phyloP scores from a whole-genome alignment of 345 rosid genomes.

The Nasturtium officinale region DNA sequence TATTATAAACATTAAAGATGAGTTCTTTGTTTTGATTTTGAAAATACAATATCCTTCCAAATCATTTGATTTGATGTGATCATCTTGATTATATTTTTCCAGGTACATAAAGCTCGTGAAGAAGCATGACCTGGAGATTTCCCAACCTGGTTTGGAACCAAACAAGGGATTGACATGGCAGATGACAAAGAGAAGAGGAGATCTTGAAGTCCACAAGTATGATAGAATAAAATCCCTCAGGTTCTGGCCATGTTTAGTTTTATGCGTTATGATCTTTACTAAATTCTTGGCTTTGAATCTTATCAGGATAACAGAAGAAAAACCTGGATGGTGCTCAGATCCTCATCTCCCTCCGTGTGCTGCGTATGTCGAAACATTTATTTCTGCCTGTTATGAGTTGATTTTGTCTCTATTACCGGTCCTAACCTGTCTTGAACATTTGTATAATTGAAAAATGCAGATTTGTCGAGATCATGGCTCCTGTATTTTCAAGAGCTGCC shows the following conservation, averaged over 20 bases:
- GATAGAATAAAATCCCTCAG: constrained; percentile 13
- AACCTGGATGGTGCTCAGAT: constrained; percentile 85
- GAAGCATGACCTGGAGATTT: constrained; percentile 94
- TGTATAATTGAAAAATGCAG: constrained; percentile 45
- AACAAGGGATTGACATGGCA: constrained; percentile 86
- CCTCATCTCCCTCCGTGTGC: constrained; percentile 98
- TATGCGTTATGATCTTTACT: constrained; percentile 19
- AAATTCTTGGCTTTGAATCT: constrained; percentile 20
- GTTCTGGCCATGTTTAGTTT: constrained; percentile 1
- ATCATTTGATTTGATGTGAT: constrained; percentile 16
- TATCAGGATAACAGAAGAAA: constrained; percentile 75
- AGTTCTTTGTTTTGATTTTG: constrained; percentile 7
- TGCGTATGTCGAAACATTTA: constrained; percentile 59
- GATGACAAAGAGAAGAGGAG: constrained; percentile 90
- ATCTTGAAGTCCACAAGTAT: constrained; percentile 93
- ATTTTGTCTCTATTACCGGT: background rate
- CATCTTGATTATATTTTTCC: constrained; percentile 17
- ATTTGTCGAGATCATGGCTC: constrained; percentile 99
- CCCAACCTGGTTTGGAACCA: constrained; percentile 98
- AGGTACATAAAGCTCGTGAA: constrained; percentile 83
- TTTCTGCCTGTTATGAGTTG: constrained; percentile 10
- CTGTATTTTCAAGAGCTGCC: constrained; percentile 88
- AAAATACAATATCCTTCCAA: background rate
- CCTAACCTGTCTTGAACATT: background rate
- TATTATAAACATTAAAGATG: background rate